These are phyloP conservation scores for Penicillium riverlandense DNA, from an alignment of 495 filamentous ascomycete genomes.

Conservation along the genomic window DNA sequence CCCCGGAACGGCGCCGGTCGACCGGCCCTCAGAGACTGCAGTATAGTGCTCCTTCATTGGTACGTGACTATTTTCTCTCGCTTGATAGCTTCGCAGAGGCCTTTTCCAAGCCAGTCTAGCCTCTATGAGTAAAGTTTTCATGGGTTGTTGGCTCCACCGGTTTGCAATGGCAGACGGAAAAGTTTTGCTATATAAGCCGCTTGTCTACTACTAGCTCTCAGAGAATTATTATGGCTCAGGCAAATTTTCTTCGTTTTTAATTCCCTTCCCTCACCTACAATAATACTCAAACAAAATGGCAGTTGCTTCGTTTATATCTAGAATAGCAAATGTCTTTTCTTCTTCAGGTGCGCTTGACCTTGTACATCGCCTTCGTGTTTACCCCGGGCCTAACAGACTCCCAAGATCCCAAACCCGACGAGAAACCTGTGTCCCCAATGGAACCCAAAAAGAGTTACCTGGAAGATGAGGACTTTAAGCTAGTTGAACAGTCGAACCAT, in stretches of 20 bases:
- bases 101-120: conserved; percentile 7
- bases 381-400: conserved; percentile 2
- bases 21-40: conserved; percentile 4
- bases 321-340: conserved; percentile 4
- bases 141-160: conserved; percentile 7
- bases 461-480: conserved; percentile 10
- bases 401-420: conserved; percentile 3
- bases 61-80: conserved; percentile 4
- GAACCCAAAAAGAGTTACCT: not conserved
- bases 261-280: not conserved
- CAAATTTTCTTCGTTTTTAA: not conserved
- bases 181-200: not conserved
- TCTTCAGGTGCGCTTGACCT: conserved; percentile 8
- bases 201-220: too few species aligned
- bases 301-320: not conserved
- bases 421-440: conserved; percentile 4
- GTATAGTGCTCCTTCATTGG: conserved; percentile 16
- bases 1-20: conserved; percentile 9
- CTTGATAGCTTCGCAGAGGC: conserved; percentile 11
- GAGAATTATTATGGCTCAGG: too few species aligned
- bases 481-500: conserved; percentile 15
- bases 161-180: not conserved
- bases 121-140: conserved; percentile 11
- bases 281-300: too few species aligned
- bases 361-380: not conserved